Evolutionary conservation across 495 filamentous ascomycete genomes (phyloP).

Genomic region (Apodospora peruviana): DNA sequence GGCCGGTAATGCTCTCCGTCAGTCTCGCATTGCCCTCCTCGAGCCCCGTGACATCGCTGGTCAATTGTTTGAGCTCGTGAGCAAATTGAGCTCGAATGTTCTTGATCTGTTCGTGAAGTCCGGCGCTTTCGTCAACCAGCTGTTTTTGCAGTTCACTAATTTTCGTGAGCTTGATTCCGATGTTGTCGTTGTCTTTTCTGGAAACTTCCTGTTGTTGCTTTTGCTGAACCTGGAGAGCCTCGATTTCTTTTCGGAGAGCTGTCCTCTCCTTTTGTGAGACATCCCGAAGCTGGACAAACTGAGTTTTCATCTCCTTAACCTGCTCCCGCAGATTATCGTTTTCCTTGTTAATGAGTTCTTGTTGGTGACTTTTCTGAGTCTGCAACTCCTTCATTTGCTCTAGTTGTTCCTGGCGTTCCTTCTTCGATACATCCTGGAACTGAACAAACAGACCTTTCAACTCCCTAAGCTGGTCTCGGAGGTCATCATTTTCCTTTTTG

Average conservation of each 20-base stretch:
- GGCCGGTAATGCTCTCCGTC: neutral
- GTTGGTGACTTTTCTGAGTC: too few relatives aligned
- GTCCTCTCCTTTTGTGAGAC: neutral
- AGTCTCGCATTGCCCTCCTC: neutral
- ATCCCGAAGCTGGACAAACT: constrained; percentile 4
- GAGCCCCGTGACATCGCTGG: neutral
- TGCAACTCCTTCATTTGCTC: too few relatives aligned
- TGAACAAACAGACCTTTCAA: too few relatives aligned
- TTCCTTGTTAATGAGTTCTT: too few relatives aligned
- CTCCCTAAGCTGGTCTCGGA: too few relatives aligned
- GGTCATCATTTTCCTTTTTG: too few relatives aligned
- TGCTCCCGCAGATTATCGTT: neutral
- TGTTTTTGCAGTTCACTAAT: constrained; percentile 4
- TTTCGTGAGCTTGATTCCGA: too few relatives aligned
- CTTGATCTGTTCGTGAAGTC: neutral
- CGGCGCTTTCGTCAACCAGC: neutral
- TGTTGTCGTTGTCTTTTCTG: too few relatives aligned
- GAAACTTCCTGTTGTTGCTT: constrained; percentile 2
- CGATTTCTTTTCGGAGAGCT: neutral
- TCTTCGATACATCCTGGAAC: too few relatives aligned
- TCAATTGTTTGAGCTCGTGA: neutral
- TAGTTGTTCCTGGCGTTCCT: too few relatives aligned
- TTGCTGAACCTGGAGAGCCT: neutral
- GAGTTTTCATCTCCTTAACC: constrained; percentile 2
- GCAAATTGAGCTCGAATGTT: neutral